phyloP scores from a whole-genome alignment of 2,329 filamentous ascomycete species.

The Colletotrichum sp. region DNA sequence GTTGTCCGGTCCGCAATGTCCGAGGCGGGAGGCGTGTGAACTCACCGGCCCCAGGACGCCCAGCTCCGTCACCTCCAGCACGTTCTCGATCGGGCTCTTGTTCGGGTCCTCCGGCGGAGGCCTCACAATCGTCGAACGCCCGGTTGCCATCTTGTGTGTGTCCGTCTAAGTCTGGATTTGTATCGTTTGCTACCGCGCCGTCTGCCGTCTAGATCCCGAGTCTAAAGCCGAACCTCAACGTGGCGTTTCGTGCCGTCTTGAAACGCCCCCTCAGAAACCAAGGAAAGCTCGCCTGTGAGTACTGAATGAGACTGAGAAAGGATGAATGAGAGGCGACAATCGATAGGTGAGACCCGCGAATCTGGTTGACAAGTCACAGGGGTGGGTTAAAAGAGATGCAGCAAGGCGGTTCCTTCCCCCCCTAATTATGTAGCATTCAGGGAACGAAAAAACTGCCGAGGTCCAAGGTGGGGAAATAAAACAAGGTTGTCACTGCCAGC shows the following conservation, averaged over 20 bases:
- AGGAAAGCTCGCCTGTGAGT: background rate
- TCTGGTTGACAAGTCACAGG: background rate
- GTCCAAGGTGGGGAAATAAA: conserved; percentile 6
- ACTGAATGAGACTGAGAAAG: background rate
- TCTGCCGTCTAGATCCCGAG: background rate
- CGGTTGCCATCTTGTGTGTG: conserved; percentile 6
- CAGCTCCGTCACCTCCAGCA: conserved; percentile 84
- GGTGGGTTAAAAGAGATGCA: background rate
- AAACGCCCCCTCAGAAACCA: background rate
- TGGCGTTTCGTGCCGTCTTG: background rate
- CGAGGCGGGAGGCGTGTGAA: too few species aligned
- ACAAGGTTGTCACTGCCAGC: background rate
- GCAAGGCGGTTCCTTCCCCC: background rate
- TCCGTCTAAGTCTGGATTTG: background rate
- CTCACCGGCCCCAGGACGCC: conserved; percentile 75
- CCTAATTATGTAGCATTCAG: conserved; percentile 8
- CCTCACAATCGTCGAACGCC: conserved; percentile 68
- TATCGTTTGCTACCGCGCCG: background rate
- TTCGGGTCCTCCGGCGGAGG: conserved; percentile 75
- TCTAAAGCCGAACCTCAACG: background rate
- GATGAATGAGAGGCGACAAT: background rate
- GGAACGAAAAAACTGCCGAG: conserved; percentile 8
- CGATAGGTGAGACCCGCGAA: background rate
- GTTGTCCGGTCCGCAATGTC: too few species aligned
- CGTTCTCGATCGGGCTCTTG: conserved; percentile 86